Percentiles rank a stretch among this genome's conserved stretches.
These are phyloP conservation scores for Silene latifolia DNA, from an alignment of 148 eudicot genomes.

Conservation along the genomic window DNA sequence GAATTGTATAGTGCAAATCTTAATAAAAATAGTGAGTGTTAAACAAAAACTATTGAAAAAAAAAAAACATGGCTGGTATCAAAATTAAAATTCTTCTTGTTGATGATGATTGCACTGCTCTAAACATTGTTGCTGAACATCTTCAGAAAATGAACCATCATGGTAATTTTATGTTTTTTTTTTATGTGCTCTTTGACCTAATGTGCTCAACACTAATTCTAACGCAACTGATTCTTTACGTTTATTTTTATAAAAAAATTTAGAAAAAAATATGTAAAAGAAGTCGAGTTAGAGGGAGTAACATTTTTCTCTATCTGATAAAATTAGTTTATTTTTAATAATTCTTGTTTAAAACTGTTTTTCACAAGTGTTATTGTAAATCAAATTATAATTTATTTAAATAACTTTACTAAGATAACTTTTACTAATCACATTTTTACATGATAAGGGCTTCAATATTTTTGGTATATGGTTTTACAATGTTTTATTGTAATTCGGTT, in stretches of 20 bases:
- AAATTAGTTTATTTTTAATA: no score
- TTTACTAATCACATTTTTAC: no score
- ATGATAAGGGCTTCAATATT: no score
- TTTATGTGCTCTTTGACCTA: neutral
- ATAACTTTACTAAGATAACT: no score
- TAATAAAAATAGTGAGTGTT: neutral
- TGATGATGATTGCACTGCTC: slow-evolving; percentile 49
- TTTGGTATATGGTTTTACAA: no score
- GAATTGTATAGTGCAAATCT: neutral
- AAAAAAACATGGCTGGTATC: slow-evolving; percentile 15
- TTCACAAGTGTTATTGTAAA: no score
- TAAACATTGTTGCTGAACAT: slow-evolving; percentile 32
- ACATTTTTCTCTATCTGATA: no score
- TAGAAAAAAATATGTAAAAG: no score
- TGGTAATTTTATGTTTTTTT: slow-evolving; percentile 26
- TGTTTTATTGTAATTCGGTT: no score
- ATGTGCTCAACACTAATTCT: neutral
- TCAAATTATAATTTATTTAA: no score
- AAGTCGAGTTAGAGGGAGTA: no score
- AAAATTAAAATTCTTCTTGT: slow-evolving; percentile 45
- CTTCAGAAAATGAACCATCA: slow-evolving; percentile 40
- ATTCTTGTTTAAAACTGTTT: no score
- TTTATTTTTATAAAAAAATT: neutral
- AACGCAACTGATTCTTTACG: neutral
- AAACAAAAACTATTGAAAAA: neutral